Base-by-base conservation (phyloP, 371 early-diverging fungal genomes). In the Saksenaea vasiformis region DNA sequence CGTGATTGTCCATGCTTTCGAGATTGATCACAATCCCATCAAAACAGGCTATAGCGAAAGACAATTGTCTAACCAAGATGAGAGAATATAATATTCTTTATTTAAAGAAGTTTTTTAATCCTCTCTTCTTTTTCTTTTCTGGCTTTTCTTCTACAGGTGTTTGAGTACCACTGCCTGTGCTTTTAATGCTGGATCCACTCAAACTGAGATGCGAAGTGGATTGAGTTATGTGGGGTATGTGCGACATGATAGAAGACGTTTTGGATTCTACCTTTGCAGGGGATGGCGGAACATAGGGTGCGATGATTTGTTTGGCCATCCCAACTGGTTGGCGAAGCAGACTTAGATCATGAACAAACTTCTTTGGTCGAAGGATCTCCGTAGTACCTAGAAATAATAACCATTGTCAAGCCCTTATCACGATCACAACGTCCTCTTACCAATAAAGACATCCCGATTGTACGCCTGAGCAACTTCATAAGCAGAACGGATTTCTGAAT, bases 401-500 rank as follows among this genome's bases (percentile, higher is more conserved):
- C n/a, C n/a, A n/a, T 60, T 61, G 41, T 43, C 10, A 34, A 0
- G 1, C 28, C 17, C 13, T 10, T 57, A 10, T 4, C 24, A 14
- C 13, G 31, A n/a, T 22, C 14, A 3, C 37, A 43, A 31, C 3
- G 39, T 7, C 14, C 10, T 22, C 54, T 75, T 84, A 70, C 95
- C 97, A 53, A 97, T 87, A 61, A 89, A 79, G 0, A 97, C 82
- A 51, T 97, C 95, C 15, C 93, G 83, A 15, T 87, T 84, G 62
- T 82, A 77, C 22, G 82, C 81, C 36, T 85, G 80, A 26, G 87
- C 78, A 7, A 97, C 67, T 65, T 96, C 97, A 73, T 97, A 94
- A 10, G 83, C 85, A 1, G 91, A 71, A 11, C 98, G 87, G 38
- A 97, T 89, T 75, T 98, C 99, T 0, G 95, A 92, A 60, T 92